Evolutionary conservation across 768 basidiomycete genomes (phyloP), one percentile per base, ranked within the genome.

Genomic region (Leccinum imitatum): DNA sequence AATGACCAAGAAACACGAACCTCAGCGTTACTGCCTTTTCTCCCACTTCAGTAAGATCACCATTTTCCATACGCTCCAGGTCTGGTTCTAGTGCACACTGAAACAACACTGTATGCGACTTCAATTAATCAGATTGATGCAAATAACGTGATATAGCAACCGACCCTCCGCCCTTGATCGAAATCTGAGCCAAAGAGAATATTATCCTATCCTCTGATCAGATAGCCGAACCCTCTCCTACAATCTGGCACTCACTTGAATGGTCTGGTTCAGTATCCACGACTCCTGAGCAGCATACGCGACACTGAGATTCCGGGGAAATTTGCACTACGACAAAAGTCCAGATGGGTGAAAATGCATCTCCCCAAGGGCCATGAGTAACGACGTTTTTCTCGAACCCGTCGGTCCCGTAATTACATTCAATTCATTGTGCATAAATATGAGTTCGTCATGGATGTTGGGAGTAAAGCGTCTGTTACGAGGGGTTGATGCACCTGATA

Each of bases 281-380:
- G 88, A 85, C 68, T 92, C 90, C 70, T 95, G 92, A 3, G 87
- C 87, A 8, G 87, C 88, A 69, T 90, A 93, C 3, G 90, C 85
- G 46, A 95, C 80, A 5, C 91, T 89, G 2, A 79, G 78, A 6
- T 75, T 74, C 3, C 89, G 77, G 27, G 91, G 90, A 8, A 93
- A 80, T 61, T 82, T 84, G 70, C 80, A 87, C 80, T 82, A 88
- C 0, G 88, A 85, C 47, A 82, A 80, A 1, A 81, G 75, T 2
- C 73, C 70, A 8, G 75, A 74, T 2, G 80, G 81, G 15, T 79
- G 69, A 66, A 84, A 86, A 69, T 88, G 84, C 84, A 90, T 83
- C 73, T 89, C 87, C 4, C 68, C 80, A 11, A 86, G 71, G 0
- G 86, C 86, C 84, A 88, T 86, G 19, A 87, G 73, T 27, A 87